A percentile compares a stretch with the other conserved stretches of the same genome.
phyloP scores from a whole-genome alignment of 495 filamentous ascomycete genomes.

The Sabuloglossum arenarium region DNA sequence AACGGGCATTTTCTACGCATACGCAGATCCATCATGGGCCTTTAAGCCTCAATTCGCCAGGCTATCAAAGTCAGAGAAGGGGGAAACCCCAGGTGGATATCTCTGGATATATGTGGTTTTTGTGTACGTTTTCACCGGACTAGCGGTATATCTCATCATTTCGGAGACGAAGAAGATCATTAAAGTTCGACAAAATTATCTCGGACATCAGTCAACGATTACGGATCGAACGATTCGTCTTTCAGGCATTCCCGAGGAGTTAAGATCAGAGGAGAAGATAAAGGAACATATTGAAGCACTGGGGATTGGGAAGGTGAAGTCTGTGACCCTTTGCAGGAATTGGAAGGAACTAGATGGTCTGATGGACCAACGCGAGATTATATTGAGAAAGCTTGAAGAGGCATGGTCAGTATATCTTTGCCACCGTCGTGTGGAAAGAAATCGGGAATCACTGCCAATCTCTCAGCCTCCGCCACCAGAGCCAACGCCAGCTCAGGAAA shows the following conservation, averaged over 20 bases:
- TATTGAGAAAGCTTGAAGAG: conserved; percentile 60
- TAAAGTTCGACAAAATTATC: conserved; percentile 66
- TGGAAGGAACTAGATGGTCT: conserved; percentile 69
- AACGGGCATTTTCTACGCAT: conserved; percentile 12
- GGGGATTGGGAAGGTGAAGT: conserved; percentile 83
- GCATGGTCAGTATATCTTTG: conserved; percentile 58
- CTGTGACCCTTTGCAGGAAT: conserved; percentile 65
- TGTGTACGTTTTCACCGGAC: conserved; percentile 68
- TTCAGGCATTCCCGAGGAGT: conserved; percentile 64
- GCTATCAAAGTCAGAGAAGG: conserved; percentile 9
- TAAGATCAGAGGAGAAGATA: conserved; percentile 65
- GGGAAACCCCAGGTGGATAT: conserved; percentile 28
- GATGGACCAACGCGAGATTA: conserved; percentile 40
- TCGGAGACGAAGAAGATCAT: conserved; percentile 69
- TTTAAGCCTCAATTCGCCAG: neutral
- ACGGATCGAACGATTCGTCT: conserved; percentile 87
- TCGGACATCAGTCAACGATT: conserved; percentile 79
- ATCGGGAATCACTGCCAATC: conserved; percentile 29
- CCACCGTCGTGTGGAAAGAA: conserved; percentile 24
- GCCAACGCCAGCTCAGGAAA: conserved; percentile 19
- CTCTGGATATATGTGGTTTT: conserved; percentile 91
- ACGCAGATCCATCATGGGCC: neutral
- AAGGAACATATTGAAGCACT: conserved; percentile 74
- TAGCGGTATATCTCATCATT: conserved; percentile 68
- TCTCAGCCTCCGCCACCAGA: conserved; percentile 25